Evolutionary conservation across 345 rosid genomes (phyloP), one percentile per base, ranked within the genome.

Genomic region (Clausena lansium): DNA sequence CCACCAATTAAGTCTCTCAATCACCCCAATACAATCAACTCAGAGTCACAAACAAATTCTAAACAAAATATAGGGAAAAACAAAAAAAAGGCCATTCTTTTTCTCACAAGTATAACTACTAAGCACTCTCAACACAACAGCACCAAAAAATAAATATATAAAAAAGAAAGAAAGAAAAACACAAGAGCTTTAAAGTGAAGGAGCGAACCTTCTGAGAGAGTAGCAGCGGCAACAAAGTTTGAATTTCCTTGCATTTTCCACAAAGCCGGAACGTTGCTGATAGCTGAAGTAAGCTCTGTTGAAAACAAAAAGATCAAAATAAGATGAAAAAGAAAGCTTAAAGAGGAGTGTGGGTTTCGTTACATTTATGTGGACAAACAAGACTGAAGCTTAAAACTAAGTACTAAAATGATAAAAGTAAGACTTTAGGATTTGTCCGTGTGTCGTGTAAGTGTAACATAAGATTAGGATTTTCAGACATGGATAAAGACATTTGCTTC

Each of bases 151-250:
- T 3, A 3, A 22, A 67, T 6, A 13, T 63, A 67, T 11, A 13
- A 13, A 25, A 62, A 47, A 22, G 9, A 59, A 47, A 50, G 15
- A 41, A 41, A 41, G 4, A 10, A 41, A 38, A 38, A 45, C 50
- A 13, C 15, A 45, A 45, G 50, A 45, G 50, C 17, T 3, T 45
- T 45, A 13, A 3, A 45, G 50, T 13, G 17, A 45, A 45, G 13
- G 50, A 38, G 54, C 45, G 17, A 74, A 84, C 87, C 87, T 77
- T 19, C 71, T 63, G 78, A 47, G 60, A 62, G 63, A 62, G 28
- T 52, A 30, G 39, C 57, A 73, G 58, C 24, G 8, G 35, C 14
- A 38, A 54, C 74, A 39, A 76, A 74, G 77, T 79, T 67, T 9
- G 74, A 76, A 79, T 24, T 70, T 52, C n/a, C 76, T 58, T 55